Evolutionary conservation across 257 asterid species (phyloP).

Genomic region (Verbena officinalis): DNA sequence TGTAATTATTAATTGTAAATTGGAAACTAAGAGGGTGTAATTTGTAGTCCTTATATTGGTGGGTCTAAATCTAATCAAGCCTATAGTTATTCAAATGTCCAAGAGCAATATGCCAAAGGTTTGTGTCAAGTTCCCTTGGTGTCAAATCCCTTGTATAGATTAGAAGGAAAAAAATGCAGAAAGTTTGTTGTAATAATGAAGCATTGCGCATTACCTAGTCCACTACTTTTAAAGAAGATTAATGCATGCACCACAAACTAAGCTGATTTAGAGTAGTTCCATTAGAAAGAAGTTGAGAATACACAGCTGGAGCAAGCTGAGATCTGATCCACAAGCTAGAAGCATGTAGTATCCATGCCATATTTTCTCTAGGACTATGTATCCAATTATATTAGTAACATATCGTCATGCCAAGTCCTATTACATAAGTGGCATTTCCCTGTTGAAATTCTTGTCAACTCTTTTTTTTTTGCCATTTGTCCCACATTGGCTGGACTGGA

Average conservation of each 20-base stretch:
- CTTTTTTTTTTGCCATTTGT: not conserved
- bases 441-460: not conserved
- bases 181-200: not conserved
- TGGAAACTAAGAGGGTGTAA: no score
- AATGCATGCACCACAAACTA: constrained; percentile 12
- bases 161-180: not conserved
- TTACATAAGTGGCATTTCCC: not conserved
- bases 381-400: not conserved
- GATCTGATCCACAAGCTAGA: constrained; percentile 11
- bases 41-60: no score
- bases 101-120: no score
- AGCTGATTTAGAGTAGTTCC: constrained; percentile 31
- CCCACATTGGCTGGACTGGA: no score
- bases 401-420: not conserved
- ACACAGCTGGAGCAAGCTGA: constrained; percentile 8
- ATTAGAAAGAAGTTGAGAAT: constrained; percentile 26
- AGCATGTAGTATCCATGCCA: not conserved
- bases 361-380: not conserved
- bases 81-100: no score
- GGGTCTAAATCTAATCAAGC: no score
- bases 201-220: constrained; percentile 14
- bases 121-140: no score
- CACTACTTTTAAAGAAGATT: constrained; percentile 10
- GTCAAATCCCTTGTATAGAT: no score
- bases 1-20: no score